Base-by-base conservation (phyloP, 257 asterid genomes). In the Leonotis leonurus region DNA sequence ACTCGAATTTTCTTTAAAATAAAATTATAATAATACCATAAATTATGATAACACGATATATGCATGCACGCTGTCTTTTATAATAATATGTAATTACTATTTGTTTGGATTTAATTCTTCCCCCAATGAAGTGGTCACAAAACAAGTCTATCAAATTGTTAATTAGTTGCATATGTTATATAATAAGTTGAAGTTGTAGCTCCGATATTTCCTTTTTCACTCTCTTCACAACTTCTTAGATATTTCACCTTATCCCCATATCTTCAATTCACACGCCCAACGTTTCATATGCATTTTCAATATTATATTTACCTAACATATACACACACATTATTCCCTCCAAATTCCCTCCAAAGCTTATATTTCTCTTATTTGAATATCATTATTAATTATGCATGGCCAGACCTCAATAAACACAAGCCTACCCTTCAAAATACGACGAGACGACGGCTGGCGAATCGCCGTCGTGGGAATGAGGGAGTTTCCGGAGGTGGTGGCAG, bases 401-500 rank as follows among this genome's bases (percentile, higher is more conserved):
- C 63, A 14, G 17, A 7, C 41, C 11, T 22, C 60, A 56, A 27
- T 46, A 41, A 3, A 29, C 63, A 40, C 64, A 57, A 3, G 17
- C 14, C 27, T 55, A 18, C 37, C 29, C 21, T n/a, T 41, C 48
- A 41, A 5, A 20, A 5, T 14, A n/a, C 17, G 46, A 32, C 11
- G 65, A 40, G 1, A 25, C 10, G 33, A 66, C 37, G 0, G 57
- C 36, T 24, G 50, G n/a, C n/a, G n/a, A n/a, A n/a, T n/a, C n/a
- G n/a, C n/a, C n/a, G n/a, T n/a, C n/a, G n/a, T n/a, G n/a, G n/a
- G 77, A 64, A 73, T 77, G 16, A 74, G 62, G 48, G 83, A 79
- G 69, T 50, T 48, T 2, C 72, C 89, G 49, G 83, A 82, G 74
- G 9, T 77, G 0, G 73, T 75, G 26, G 83, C 79, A 16, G 84